Percentiles rank a stretch among this genome's conserved stretches.
Conservation (phyloP, 2,329 filamentous ascomycete species). For the Fusarium phyllophilum region DNA sequence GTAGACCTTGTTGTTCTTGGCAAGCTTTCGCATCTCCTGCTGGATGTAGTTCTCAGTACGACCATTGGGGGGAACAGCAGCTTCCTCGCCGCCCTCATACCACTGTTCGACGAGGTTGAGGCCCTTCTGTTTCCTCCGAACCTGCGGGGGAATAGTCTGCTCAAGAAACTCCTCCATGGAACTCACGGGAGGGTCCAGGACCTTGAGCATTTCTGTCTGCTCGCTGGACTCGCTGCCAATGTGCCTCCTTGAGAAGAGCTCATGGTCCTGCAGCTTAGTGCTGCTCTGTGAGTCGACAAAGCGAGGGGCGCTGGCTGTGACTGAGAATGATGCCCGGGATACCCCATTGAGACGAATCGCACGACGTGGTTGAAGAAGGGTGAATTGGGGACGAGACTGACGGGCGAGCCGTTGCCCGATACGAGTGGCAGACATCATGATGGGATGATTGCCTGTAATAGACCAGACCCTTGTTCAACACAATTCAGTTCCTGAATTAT, state of each 20-base stretch:
- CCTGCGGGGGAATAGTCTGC: slow-evolving; percentile 82
- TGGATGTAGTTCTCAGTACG: slow-evolving; percentile 45
- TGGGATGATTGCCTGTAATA: slow-evolving; percentile 18
- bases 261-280: slow-evolving; percentile 37
- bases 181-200: slow-evolving; percentile 77
- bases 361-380: slow-evolving; percentile 37
- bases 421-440: slow-evolving; percentile 43
- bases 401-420: slow-evolving; percentile 43
- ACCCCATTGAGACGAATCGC: slow-evolving; percentile 23
- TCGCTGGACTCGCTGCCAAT: slow-evolving; percentile 81
- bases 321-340: slow-evolving; percentile 35
- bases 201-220: slow-evolving; percentile 80
- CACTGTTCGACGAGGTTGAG: slow-evolving; percentile 45
- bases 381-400: slow-evolving; percentile 32
- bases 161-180: slow-evolving; percentile 85
- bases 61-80: slow-evolving; percentile 36
- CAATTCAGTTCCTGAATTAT: slow-evolving; percentile 9
- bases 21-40: slow-evolving; percentile 68
- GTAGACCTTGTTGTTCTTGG: slow-evolving; percentile 51
- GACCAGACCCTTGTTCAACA: slow-evolving; percentile 5
- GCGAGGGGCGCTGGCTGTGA: slow-evolving; percentile 22
- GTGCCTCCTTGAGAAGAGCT: slow-evolving; percentile 78
- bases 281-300: slow-evolving; percentile 37
- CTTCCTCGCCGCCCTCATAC: slow-evolving; percentile 39
- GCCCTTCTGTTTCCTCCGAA: slow-evolving; percentile 53